Evolutionary conservation across 805 yeast genomes (phyloP), one percentile per base, ranked within the genome.

Genomic region (Kurtzmaniella cleridarum): DNA sequence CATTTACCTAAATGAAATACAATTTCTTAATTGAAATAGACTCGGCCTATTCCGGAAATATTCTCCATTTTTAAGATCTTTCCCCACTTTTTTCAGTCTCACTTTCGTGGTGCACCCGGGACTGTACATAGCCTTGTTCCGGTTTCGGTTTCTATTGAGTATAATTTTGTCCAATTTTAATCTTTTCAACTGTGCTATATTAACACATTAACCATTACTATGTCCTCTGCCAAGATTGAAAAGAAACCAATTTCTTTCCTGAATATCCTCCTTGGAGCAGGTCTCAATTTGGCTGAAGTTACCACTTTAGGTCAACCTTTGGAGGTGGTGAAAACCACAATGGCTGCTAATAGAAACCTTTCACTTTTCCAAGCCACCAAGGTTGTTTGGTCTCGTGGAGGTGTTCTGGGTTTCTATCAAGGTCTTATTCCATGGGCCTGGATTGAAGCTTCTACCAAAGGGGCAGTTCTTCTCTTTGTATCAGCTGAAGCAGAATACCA

Each of bases 371-470:
- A 79, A 49, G 86, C 96, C 20, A 73, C 81, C 38, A 73, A 73
- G 42, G 72, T 79, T 30, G 90, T 93, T 45, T 88, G 95, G 93
- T 75, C 93, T 12, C 79, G 98, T 55, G 98, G 98, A 48, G 98
- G 98, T 38, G 53, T 83, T 13, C 58, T 77, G 23, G 98, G 98
- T 0, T 93, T 90, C 68, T 93, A 90, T 66, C 98, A 93, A 64
- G 98, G 98, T 26, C 73, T 93, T 58, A 90, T 91, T 48, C 98
- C 98, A 34, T 93, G 98, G 98, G 98, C 98, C 5, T 90, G 98
- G 97, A 85, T 93, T 51, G 98, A 91, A 65, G 98, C 96, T 8
- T 85, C 96, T n/a, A 93, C 98, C 28, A 93, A 93, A 63, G 98
- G 98, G 60, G 97, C 98, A 4, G 96, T 90, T 6, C 71, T 93